phyloP scores from a whole-genome alignment of 2,329 filamentous ascomycete species.

The Fusarium sublunatum region DNA sequence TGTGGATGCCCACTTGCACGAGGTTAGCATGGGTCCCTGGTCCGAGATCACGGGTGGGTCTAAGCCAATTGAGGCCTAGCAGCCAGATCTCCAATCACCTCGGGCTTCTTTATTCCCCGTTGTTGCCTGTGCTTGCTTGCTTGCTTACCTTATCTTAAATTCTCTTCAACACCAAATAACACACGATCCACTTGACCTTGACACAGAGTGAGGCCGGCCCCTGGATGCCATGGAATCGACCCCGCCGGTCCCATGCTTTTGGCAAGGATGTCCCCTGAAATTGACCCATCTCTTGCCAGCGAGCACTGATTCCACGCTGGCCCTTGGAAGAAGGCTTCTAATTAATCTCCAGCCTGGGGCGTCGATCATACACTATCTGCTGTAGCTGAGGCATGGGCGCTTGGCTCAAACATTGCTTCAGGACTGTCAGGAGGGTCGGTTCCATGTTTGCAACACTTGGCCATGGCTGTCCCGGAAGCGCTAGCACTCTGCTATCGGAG shows the following conservation, averaged over 20 bases:
- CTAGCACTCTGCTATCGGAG: slow-evolving; percentile 12
- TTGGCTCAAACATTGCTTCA: slow-evolving; percentile 31
- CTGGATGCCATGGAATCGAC: slow-evolving; percentile 28
- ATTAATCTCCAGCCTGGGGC: slow-evolving; percentile 42
- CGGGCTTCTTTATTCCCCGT: slow-evolving; percentile 20
- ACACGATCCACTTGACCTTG: slow-evolving; percentile 30
- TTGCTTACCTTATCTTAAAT: too few species aligned
- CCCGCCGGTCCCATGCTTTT: slow-evolving; percentile 6
- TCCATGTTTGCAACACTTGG: slow-evolving; percentile 6
- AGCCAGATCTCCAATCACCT: slow-evolving; percentile 32
- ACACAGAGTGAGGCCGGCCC: slow-evolving; percentile 33
- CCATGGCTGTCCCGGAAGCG: slow-evolving; percentile 5
- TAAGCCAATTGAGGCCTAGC: slow-evolving; percentile 25
- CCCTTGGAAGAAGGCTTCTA: slow-evolving; percentile 23
- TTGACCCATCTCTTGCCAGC: slow-evolving; percentile 36
- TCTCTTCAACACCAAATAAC: slow-evolving; percentile 31
- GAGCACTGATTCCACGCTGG: slow-evolving; percentile 44
- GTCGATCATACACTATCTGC: slow-evolving; percentile 46
- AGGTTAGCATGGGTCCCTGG: slow-evolving; percentile 30
- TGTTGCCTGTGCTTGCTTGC: slow-evolving; percentile 21
- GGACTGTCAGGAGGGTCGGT: slow-evolving; percentile 27
- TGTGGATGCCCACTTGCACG: slow-evolving; percentile 7
- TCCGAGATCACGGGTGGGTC: slow-evolving; percentile 37
- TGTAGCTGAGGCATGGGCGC: slow-evolving; percentile 43
- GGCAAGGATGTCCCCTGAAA: slow-evolving; percentile 34